phyloP scores from a whole-genome alignment of 768 basidiomycete species.

The Tylopilus cervinicoccineus region DNA sequence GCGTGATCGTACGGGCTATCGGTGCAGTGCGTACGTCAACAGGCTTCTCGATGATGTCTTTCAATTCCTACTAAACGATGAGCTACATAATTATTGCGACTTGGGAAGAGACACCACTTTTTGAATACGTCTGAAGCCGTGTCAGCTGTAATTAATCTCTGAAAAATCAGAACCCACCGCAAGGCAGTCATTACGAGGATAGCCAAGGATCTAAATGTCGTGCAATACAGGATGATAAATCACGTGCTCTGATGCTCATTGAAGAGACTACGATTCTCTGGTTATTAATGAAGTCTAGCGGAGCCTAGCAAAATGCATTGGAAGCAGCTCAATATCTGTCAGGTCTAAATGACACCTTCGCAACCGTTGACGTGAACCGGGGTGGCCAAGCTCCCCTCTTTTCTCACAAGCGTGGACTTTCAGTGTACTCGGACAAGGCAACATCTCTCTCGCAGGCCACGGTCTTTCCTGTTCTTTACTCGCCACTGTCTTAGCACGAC shows the following conservation, averaged over 20 bases:
- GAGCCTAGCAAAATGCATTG: no score
- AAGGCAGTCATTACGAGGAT: constrained; percentile 35
- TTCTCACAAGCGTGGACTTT: neutral
- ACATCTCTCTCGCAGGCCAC: neutral
- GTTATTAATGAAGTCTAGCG: no score
- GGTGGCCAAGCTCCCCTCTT: neutral
- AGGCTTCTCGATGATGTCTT: constrained; percentile 56
- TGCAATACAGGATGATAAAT: neutral
- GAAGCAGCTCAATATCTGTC: no score
- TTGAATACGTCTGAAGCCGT: constrained; percentile 59
- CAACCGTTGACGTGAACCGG: no score
- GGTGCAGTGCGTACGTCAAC: constrained; percentile 47
- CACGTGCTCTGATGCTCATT: constrained; percentile 12
- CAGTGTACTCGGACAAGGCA: neutral
- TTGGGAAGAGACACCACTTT: constrained; percentile 43
- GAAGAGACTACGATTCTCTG: no score
- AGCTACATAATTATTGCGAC: constrained; percentile 5
- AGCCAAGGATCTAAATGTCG: neutral
- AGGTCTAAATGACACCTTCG: no score
- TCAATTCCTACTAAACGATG: constrained; percentile 53
- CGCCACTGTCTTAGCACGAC: neutral
- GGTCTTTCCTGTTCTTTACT: no score
- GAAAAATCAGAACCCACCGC: constrained; percentile 26
- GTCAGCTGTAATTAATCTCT: constrained; percentile 18
- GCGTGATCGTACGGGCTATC: constrained; percentile 10